Conservation (phyloP, 768 basidiomycete species). For the Trametes maxima region DNA sequence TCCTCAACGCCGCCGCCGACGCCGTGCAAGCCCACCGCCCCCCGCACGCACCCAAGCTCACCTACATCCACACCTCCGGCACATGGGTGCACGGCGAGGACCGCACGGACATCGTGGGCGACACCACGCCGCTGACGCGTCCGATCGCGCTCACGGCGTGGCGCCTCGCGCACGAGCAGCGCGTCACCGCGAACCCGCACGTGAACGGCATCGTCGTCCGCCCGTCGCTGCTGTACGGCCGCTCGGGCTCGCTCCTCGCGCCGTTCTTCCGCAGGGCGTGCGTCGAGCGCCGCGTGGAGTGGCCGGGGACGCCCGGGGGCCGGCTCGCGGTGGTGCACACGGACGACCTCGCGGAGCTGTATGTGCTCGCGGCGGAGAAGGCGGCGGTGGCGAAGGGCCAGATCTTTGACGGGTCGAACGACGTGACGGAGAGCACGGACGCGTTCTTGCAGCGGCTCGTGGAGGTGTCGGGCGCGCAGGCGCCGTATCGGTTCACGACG, state of each 20-base stretch:
- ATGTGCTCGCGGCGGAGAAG: conserved; percentile 43
- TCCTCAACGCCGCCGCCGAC: conserved; percentile 31
- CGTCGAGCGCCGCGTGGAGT: conserved; percentile 34
- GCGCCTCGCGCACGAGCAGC: conserved; percentile 39
- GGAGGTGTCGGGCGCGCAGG: conserved; percentile 40
- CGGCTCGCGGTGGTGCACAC: conserved; percentile 41
- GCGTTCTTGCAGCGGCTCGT: conserved; percentile 43
- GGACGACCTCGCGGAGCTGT: conserved; percentile 51
- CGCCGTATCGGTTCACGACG: conserved; percentile 37
- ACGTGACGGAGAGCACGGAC: conserved; percentile 42
- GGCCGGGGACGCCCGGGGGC: conserved; percentile 40
- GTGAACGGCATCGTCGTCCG: conserved; percentile 51
- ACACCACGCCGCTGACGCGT: conserved; percentile 36
- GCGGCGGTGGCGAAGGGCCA: conserved; percentile 39
- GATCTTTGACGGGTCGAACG: conserved; percentile 46
- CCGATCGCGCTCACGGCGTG: conserved; percentile 35
- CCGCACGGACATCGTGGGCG: conserved; percentile 35
- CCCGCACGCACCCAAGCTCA: conserved; percentile 38
- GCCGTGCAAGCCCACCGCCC: conserved; percentile 34
- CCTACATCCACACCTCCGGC: conserved; percentile 50
- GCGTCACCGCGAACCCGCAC: conserved; percentile 30
- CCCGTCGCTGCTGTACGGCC: conserved; percentile 46
- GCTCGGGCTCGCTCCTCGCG: conserved; percentile 40
- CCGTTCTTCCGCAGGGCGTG: conserved; percentile 36
- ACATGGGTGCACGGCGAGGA: conserved; percentile 47